phyloP scores from a whole-genome alignment of 2,329 filamentous ascomycete species.

The Botrytis pseudocinerea region DNA sequence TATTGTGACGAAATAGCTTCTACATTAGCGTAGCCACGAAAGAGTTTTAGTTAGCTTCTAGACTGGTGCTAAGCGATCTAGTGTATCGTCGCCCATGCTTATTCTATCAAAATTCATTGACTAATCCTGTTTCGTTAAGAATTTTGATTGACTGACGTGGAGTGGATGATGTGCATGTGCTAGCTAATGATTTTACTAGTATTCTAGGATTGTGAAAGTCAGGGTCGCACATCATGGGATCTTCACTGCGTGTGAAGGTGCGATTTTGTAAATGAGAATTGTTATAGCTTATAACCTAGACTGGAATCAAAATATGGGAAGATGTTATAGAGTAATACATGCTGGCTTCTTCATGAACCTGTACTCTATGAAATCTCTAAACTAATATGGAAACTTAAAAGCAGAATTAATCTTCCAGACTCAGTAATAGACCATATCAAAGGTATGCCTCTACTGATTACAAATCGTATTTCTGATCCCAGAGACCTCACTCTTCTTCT shows the following conservation, averaged over 20 bases:
- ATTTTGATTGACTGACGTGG: not conserved
- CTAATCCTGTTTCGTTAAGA: not conserved
- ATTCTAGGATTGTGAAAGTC: not conserved
- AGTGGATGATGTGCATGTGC: not conserved
- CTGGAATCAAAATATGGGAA: not conserved
- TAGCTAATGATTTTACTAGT: not conserved
- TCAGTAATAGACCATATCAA: not conserved
- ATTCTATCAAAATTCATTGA: not conserved
- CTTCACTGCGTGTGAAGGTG: not conserved
- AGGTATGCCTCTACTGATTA: not conserved
- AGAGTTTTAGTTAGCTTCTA: not conserved
- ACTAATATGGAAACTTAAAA: not conserved
- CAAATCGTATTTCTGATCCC: not conserved
- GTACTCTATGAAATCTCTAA: rapidly evolving
- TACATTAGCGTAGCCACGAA: not conserved
- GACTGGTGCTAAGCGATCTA: not conserved
- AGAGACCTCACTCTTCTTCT: too few relatives aligned
- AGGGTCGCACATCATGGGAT: not conserved
- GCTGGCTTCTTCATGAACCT: not conserved
- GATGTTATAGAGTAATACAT: not conserved
- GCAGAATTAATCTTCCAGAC: not conserved
- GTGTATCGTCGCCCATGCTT: not conserved
- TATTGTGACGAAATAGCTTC: not conserved
- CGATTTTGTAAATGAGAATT: too few relatives aligned
- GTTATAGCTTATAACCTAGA: not conserved